Evolutionary conservation across 495 filamentous ascomycete species (phyloP).

Genomic region (Pyrenula aspistea): DNA sequence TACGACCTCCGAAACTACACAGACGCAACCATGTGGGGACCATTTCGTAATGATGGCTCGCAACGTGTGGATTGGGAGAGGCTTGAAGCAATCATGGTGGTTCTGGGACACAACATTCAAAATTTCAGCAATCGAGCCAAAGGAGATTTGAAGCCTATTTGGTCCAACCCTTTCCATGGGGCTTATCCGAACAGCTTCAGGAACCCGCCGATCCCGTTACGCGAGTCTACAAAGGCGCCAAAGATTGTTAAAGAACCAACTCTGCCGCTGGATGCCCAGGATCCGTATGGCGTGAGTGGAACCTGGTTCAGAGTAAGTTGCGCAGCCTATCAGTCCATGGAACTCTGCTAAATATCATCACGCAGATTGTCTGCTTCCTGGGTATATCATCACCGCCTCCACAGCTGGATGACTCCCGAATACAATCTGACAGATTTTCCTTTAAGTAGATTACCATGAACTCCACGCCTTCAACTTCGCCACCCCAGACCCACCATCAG

Average conservation of each 20-base stretch:
- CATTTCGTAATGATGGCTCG: conserved; percentile 41
- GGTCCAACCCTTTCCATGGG: conserved; percentile 40
- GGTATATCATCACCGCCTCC: conserved; percentile 6
- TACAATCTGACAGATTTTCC: neutral
- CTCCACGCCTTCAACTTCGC: conserved; percentile 51
- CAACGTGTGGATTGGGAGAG: conserved; percentile 56
- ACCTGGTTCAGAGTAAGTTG: conserved; percentile 40
- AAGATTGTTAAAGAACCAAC: conserved; percentile 12
- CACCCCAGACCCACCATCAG: conserved; percentile 12
- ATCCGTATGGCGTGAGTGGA: conserved; percentile 49
- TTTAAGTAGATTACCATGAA: conserved; percentile 43
- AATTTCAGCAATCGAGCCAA: conserved; percentile 27
- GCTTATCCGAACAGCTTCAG: conserved; percentile 33
- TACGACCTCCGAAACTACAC: conserved; percentile 56
- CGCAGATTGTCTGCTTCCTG: conserved; percentile 37
- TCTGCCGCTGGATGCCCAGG: conserved; percentile 27
- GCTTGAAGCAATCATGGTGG: conserved; percentile 51
- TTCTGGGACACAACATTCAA: conserved; percentile 41
- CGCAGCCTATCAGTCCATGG: conserved; percentile 1
- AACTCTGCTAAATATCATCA: neutral
- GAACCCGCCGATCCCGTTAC: conserved; percentile 10
- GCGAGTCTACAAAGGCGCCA: neutral
- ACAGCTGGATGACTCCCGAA: neutral
- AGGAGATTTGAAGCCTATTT: conserved; percentile 29
- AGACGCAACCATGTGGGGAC: conserved; percentile 42